Base-by-base conservation (phyloP, 371 early-diverging fungal species). In the Thermomucor indicae-seudaticae region DNA sequence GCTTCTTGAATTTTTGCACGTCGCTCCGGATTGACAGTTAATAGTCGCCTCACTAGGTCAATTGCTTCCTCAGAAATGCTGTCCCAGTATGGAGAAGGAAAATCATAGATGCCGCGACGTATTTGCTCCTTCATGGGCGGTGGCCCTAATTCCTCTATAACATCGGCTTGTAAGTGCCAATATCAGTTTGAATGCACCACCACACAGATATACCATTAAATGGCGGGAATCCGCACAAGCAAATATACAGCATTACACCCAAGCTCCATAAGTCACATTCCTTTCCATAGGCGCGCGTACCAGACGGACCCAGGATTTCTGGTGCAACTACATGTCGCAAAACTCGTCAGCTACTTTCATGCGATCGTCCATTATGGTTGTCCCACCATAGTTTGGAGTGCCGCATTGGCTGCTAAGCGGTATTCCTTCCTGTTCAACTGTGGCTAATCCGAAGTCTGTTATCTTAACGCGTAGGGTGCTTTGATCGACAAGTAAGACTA, bases 251-350 rank as follows among this genome's bases (percentile, higher is more conserved):
- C 52, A 99, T 96, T 0, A 99, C 99, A 12, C 99, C 99, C 14
- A 98, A 70, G 41, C 97, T 93, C 99, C 99, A 99, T 67, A 97
- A 76, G 58, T 99, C 99, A 17, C 98, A 93, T 51, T 86, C 84
- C 25, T 83, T 82, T 29, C 86, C 87, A 64, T 97, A 95, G 2
- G 86, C 78, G 30, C 86, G 79, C 10, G 75, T 57, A 41, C 66
- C 70, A 1, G 62, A 55, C n/a, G 78, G 72, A 24, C 65, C 69
- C 51, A 99, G 66, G 1, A 99, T 86, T 65, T 99, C 99, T 2
- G 99, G 99, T 0, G 99, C 91, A 17, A 88, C 89, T 83, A 52
- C 19, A 16, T 8, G 11, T 14, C 23, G 42, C 2, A 35, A 31
- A 6, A 20, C 22, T 29, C 22, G 11, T 19, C 8, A 1, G 23